phyloP scores from a whole-genome alignment of 768 basidiomycete genomes.

The Collybia mongolica region DNA sequence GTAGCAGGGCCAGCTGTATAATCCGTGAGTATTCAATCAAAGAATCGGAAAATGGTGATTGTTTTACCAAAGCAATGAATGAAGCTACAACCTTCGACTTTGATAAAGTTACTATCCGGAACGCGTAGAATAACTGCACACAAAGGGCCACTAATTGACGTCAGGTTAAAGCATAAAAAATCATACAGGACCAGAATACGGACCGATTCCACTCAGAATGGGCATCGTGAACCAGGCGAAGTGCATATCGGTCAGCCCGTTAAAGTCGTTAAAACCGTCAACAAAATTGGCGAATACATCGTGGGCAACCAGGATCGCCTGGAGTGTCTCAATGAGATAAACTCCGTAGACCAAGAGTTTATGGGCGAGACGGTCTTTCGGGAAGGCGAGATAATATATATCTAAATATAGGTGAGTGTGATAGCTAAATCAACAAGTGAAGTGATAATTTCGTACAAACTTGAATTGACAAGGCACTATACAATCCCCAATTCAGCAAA shows the following conservation, averaged over 20 bases:
- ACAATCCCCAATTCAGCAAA: constrained; percentile 5
- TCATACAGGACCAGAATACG: background rate
- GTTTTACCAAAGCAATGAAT: constrained; percentile 13
- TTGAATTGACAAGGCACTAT: constrained; percentile 5
- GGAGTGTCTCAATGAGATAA: constrained; percentile 19
- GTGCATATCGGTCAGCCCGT: constrained; percentile 16
- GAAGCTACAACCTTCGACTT: constrained; percentile 18
- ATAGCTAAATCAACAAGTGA: too few species aligned
- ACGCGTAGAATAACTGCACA: constrained; percentile 30
- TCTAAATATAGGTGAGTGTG: constrained; percentile 10
- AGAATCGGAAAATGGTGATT: background rate
- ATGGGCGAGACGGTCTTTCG: constrained; percentile 19
- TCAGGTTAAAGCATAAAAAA: background rate
- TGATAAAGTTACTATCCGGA: constrained; percentile 25
- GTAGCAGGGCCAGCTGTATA: background rate
- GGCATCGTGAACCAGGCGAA: constrained; percentile 25
- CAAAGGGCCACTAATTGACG: constrained; percentile 21
- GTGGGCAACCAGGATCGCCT: constrained; percentile 21
- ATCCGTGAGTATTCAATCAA: background rate
- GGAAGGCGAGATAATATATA: constrained; percentile 28
- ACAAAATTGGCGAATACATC: constrained; percentile 22
- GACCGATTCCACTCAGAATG: constrained; percentile 26
- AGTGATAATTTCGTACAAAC: background rate
- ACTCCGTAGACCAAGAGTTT: constrained; percentile 25
- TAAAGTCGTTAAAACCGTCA: constrained; percentile 1